Conservation (phyloP, 2,329 filamentous ascomycete genomes). For the Trichothecium sympodiale region DNA sequence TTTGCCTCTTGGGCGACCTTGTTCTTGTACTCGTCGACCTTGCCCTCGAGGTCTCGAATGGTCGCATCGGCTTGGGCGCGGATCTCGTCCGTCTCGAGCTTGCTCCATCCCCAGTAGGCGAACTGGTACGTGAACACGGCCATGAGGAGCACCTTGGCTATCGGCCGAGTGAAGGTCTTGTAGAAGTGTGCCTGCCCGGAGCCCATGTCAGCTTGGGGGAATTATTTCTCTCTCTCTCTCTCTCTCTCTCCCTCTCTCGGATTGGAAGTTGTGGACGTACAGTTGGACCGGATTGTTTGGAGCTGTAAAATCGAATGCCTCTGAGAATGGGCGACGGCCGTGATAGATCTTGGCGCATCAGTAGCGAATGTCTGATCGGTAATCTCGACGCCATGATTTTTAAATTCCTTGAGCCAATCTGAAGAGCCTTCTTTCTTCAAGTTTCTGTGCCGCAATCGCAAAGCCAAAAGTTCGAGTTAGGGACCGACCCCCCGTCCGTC, state of each 20-base stretch:
- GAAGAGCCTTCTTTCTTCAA: no score
- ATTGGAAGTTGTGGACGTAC: slow-evolving; percentile 1
- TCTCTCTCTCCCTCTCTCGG: not conserved
- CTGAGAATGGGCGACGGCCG: not conserved
- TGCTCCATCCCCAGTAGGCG: slow-evolving; percentile 64
- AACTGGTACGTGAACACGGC: slow-evolving; percentile 71
- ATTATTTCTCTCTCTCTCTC: no score
- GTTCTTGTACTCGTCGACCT: slow-evolving; percentile 22
- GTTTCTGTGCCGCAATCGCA: no score
- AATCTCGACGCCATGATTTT: slow-evolving; percentile 2
- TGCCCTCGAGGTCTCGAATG: slow-evolving; percentile 25
- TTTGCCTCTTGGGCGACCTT: slow-evolving; percentile 7
- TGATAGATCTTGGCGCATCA: not conserved
- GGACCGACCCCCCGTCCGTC: no score
- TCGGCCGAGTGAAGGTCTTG: slow-evolving; percentile 60
- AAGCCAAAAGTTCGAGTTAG: no score
- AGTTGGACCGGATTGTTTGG: slow-evolving; percentile 4
- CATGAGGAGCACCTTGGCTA: slow-evolving; percentile 63
- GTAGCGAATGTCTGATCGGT: not conserved
- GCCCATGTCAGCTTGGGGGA: no score
- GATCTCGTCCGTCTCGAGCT: slow-evolving; percentile 62
- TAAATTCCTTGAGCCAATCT: no score
- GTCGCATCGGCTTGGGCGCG: slow-evolving; percentile 40
- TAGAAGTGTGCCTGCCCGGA: slow-evolving; percentile 64
- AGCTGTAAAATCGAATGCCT: not conserved